phyloP scores from a whole-genome alignment of 2,329 filamentous ascomycete species.

The Aspergillus neotritici region DNA sequence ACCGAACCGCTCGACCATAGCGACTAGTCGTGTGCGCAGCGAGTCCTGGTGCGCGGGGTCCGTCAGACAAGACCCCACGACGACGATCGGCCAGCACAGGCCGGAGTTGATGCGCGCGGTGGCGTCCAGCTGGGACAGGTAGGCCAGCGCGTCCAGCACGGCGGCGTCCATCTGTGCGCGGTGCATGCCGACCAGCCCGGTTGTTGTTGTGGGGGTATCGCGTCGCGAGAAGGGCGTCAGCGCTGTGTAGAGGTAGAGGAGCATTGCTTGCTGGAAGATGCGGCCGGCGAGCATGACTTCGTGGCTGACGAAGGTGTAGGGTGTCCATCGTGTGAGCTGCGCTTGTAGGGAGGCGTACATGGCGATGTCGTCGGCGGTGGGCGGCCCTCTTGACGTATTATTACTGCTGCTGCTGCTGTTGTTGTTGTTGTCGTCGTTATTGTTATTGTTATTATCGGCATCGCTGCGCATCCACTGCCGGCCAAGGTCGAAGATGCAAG shows the following conservation, averaged over 20 bases:
- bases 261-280: conserved; percentile 43
- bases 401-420: too few species aligned
- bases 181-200: conserved; percentile 17
- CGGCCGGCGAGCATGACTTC: conserved; percentile 39
- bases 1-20: conserved; percentile 32
- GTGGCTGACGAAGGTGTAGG: conserved; percentile 29
- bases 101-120: conserved; percentile 31
- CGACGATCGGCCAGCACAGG: conserved; percentile 30
- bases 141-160: conserved; percentile 23
- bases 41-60: conserved; percentile 16
- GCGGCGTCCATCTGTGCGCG: conserved; percentile 21
- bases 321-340: conserved; percentile 39
- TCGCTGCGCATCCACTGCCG: conserved; percentile 32
- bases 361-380: conserved; percentile 40
- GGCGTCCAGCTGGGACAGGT: conserved; percentile 20
- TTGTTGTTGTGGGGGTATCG: background rate
- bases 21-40: conserved; percentile 26
- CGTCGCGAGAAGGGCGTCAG: conserved; percentile 21
- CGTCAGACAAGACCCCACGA: conserved; percentile 25
- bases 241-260: conserved; percentile 39
- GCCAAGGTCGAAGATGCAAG: conserved; percentile 28
- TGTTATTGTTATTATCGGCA: background rate
- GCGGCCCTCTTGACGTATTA: too few species aligned
- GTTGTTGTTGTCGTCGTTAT: too few species aligned
- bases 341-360: conserved; percentile 42